A percentile compares a stretch with the other conserved stretches of the same genome.
Conservation (phyloP, 2,329 filamentous ascomycete species). For the Periglandula ipomoeae region DNA sequence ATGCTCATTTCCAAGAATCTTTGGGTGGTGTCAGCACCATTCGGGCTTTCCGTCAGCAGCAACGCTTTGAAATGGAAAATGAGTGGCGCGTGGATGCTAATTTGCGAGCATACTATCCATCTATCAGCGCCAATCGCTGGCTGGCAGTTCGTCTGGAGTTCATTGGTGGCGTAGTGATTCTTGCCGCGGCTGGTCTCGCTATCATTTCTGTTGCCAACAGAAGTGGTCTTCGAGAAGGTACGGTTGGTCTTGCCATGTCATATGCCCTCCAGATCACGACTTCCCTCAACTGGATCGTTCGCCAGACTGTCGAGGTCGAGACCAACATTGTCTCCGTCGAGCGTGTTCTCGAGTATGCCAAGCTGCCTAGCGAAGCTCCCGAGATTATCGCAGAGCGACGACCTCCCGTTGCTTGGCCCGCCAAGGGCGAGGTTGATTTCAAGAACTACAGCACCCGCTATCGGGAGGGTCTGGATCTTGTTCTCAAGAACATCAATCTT, state of each 20-base stretch:
- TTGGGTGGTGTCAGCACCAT: constrained; percentile 92
- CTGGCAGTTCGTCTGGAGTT: constrained; percentile 91
- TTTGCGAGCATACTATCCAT: constrained; percentile 87
- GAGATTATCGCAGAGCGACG: constrained; percentile 85
- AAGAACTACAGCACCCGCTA: constrained; percentile 93
- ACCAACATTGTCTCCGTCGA: constrained; percentile 99
- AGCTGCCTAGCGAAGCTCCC: constrained; percentile 83
- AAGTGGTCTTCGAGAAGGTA: constrained; percentile 55
- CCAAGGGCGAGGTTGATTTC: constrained; percentile 80
- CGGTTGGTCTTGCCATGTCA: constrained; percentile 90
- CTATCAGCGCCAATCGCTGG: constrained; percentile 91
- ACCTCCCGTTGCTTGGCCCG: constrained; percentile 85
- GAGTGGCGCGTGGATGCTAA: constrained; percentile 97
- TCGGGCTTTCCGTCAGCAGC: constrained; percentile 83
- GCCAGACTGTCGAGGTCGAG: constrained; percentile 98
- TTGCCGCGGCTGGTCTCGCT: constrained; percentile 73
- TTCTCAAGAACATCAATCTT: constrained; percentile 85
- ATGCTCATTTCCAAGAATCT: constrained; percentile 96
- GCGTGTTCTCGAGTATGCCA: constrained; percentile 90
- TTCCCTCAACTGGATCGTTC: constrained; percentile 97
- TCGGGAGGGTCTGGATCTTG: constrained; percentile 78
- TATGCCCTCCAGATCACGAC: constrained; percentile 96
- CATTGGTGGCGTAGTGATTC: constrained; percentile 87
- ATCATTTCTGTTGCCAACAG: constrained; percentile 69
- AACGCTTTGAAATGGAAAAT: constrained; percentile 83